phyloP scores from a whole-genome alignment of 108 stramenopile species.

The Cyclotella atomus region DNA sequence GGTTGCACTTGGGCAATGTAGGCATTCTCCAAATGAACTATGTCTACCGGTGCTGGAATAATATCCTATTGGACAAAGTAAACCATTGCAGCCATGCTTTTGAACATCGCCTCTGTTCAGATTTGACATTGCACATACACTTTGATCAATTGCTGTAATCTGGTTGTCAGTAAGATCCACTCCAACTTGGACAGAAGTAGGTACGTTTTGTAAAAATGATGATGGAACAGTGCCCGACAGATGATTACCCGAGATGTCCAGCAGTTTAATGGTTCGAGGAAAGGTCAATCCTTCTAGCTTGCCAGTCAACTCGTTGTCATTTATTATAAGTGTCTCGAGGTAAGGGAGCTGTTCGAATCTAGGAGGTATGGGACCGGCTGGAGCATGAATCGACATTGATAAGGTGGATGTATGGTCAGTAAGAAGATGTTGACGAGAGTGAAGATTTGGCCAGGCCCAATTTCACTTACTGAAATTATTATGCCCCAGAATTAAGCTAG shows the following conservation, averaged over 20 bases:
- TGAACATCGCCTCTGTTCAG: constrained; percentile 66
- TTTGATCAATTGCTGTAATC: constrained; percentile 14
- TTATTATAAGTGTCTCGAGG: constrained; percentile 30
- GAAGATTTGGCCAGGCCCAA: neutral
- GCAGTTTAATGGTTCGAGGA: constrained; percentile 16
- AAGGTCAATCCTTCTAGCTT: constrained; percentile 20
- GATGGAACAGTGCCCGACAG: constrained; percentile 18
- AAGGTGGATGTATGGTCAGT: too few species aligned
- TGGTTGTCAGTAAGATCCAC: constrained; percentile 41
- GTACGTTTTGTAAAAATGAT: constrained; percentile 17
- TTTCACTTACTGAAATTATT: constrained; percentile 19
- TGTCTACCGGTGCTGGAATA: constrained; percentile 28
- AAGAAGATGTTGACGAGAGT: neutral
- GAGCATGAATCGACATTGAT: neutral
- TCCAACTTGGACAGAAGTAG: constrained; percentile 11
- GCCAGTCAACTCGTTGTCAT: constrained; percentile 22
- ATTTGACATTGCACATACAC: constrained; percentile 19
- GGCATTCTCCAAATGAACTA: constrained; percentile 11
- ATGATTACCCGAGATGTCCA: constrained; percentile 37
- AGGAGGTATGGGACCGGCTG: constrained; percentile 18
- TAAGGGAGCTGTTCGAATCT: constrained; percentile 30
- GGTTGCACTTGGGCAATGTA: constrained; percentile 6
- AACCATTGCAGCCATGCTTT: constrained; percentile 39
- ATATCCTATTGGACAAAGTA: constrained; percentile 42
- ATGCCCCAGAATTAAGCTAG: constrained; percentile 28